Percentiles rank a stretch among this genome's conserved stretches.
Evolutionary conservation across 176 grass and related monocot species (phyloP).

Genomic region (Raddia distichophylla): DNA sequence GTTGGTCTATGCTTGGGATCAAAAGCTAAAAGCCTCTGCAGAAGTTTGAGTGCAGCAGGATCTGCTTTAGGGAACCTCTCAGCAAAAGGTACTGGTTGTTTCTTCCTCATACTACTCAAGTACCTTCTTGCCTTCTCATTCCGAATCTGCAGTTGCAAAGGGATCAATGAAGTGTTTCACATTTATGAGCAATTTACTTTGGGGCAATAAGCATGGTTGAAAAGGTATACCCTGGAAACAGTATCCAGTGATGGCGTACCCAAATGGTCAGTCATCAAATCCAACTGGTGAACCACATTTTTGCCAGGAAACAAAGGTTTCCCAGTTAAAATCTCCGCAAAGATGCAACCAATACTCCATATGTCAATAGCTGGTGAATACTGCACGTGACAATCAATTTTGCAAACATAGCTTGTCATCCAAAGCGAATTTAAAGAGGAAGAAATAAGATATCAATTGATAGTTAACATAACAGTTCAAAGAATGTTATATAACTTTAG

Average conservation of each 20-base stretch:
- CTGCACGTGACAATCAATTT: conserved; percentile 60
- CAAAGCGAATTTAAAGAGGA: neutral
- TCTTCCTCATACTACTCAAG: conserved; percentile 84
- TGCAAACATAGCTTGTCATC: conserved; percentile 26
- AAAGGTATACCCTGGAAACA: conserved; percentile 72
- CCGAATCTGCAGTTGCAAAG: conserved; percentile 64
- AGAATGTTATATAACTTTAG: neutral
- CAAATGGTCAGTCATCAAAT: conserved; percentile 99
- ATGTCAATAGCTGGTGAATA: conserved; percentile 99
- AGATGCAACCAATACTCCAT: conserved; percentile 99
- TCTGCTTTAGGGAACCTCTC: conserved; percentile 94
- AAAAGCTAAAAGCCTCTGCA: conserved; percentile 89
- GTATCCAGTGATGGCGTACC: conserved; percentile 84
- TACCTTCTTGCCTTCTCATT: conserved; percentile 98
- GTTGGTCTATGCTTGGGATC: conserved; percentile 95
- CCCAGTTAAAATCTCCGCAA: conserved; percentile 90
- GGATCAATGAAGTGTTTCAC: conserved; percentile 26
- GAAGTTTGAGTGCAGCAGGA: conserved; percentile 79
- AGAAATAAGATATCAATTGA: conserved; percentile 20
- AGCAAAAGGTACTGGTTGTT: conserved; percentile 71
- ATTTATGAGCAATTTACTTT: conserved; percentile 36
- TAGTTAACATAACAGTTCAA: conserved; percentile 26
- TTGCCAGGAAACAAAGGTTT: conserved; percentile 99
- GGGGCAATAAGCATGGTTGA: conserved; percentile 25
- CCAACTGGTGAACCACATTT: conserved; percentile 99